phyloP scores from a whole-genome alignment of 441 rosid genomes.

The Geranium incanum region DNA sequence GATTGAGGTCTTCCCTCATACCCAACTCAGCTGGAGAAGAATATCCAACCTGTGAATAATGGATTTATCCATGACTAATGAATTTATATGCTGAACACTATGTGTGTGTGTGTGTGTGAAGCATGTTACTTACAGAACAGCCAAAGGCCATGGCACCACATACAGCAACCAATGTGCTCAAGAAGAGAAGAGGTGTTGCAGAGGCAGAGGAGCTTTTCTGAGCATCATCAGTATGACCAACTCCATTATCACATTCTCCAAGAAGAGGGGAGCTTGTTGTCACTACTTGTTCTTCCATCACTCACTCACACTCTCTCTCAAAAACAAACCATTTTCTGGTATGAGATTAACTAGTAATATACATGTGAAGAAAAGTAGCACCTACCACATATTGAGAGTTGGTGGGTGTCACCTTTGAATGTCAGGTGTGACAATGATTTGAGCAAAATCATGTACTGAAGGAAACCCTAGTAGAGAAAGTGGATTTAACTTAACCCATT shows the following conservation, averaged over 20 bases:
- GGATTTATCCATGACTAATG: too few species aligned
- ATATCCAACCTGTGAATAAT: constrained; percentile 20
- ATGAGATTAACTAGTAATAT: too few species aligned
- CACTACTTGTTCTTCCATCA: constrained; percentile 6
- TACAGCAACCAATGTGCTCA: constrained; percentile 46
- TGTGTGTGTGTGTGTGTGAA: too few species aligned
- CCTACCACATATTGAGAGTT: too few species aligned
- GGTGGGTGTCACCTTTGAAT: too few species aligned
- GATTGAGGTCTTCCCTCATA: constrained; percentile 30
- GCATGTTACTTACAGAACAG: constrained; percentile 34
- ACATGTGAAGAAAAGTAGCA: too few species aligned
- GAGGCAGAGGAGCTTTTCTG: constrained; percentile 18
- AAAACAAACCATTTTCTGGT: too few species aligned
- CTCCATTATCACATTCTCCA: background rate
- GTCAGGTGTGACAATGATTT: too few species aligned
- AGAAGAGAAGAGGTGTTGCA: constrained; percentile 32
- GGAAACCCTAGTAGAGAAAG: too few species aligned
- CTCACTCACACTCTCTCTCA: background rate
- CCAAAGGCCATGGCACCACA: constrained; percentile 50
- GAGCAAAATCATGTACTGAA: too few species aligned
- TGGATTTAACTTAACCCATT: too few species aligned
- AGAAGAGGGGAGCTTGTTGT: constrained; percentile 15
- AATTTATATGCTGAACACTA: background rate
- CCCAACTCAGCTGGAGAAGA: constrained; percentile 28
- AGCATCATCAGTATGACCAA: background rate